These are phyloP conservation scores for Phytophthora foliorum DNA, from an alignment of 352 stramenopile genomes.

Conservation along the genomic window DNA sequence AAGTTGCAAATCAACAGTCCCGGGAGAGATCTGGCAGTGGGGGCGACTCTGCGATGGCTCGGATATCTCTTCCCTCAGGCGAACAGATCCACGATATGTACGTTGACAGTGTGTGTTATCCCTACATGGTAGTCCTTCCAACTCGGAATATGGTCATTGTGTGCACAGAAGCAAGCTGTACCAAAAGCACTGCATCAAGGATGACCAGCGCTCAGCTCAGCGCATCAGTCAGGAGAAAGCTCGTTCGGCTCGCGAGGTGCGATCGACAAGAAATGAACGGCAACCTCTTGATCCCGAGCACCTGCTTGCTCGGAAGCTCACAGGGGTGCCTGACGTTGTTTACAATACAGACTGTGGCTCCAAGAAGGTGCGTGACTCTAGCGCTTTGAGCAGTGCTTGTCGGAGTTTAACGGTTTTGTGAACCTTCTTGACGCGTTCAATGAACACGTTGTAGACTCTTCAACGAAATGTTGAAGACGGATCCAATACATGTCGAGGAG, in stretches of 20 bases:
- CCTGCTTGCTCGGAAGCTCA: slow-evolving; percentile 50
- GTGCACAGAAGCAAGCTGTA: slow-evolving; percentile 71
- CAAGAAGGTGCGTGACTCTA: slow-evolving; percentile 52
- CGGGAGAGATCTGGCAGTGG: slow-evolving; percentile 21
- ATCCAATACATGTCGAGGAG: slow-evolving; percentile 57
- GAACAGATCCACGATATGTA: slow-evolving; percentile 84
- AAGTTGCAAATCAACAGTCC: slow-evolving; percentile 49
- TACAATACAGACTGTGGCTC: slow-evolving; percentile 75
- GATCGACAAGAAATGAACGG: slow-evolving; percentile 27
- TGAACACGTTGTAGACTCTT: slow-evolving; percentile 41
- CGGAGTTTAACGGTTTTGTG: neutral
- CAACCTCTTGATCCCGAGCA: slow-evolving; percentile 65
- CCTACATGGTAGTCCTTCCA: neutral
- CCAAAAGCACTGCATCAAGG: slow-evolving; percentile 70
- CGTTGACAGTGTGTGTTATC: slow-evolving; percentile 5
- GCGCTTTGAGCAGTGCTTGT: neutral
- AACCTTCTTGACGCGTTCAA: slow-evolving; percentile 1
- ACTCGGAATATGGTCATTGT: neutral
- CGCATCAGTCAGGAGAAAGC: slow-evolving; percentile 56
- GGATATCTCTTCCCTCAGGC: slow-evolving; percentile 69
- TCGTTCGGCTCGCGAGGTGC: slow-evolving; percentile 42
- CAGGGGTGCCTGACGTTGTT: slow-evolving; percentile 57
- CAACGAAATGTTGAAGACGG: slow-evolving; percentile 55
- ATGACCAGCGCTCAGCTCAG: slow-evolving; percentile 68
- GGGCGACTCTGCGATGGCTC: slow-evolving; percentile 29